phyloP scores from a whole-genome alignment of 495 filamentous ascomycete species.

The Sordaria brevicollis region DNA sequence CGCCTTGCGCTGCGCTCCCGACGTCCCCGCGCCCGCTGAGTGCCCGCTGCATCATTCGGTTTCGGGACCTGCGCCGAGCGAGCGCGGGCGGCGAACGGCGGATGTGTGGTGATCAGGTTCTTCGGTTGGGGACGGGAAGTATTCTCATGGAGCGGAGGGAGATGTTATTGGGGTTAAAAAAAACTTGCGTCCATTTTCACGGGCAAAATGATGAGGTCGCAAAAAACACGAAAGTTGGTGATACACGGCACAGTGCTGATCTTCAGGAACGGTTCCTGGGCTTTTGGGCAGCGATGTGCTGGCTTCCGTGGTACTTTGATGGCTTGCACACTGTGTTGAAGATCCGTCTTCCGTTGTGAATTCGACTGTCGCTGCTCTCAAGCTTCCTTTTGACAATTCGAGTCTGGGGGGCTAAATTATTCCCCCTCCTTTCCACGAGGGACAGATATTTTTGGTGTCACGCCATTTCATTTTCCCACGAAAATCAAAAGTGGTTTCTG shows the following conservation, averaged over 20 bases:
- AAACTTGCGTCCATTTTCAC: too few relatives aligned
- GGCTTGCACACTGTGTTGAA: not conserved
- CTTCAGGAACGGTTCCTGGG: not conserved
- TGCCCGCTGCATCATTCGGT: too few relatives aligned
- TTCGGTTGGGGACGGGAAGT: not conserved
- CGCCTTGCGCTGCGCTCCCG: not conserved
- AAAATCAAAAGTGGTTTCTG: not conserved
- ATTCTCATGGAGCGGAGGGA: too few relatives aligned
- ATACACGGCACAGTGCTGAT: not conserved
- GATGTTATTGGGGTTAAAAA: not conserved
- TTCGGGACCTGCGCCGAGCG: too few relatives aligned
- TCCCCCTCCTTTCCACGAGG: too few relatives aligned
- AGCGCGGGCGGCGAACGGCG: not conserved
- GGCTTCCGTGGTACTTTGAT: not conserved
- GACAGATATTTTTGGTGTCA: too few relatives aligned
- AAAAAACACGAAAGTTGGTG: not conserved
- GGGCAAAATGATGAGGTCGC: not conserved
- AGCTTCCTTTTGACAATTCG: not conserved
- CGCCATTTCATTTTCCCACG: too few relatives aligned
- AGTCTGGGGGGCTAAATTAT: not conserved
- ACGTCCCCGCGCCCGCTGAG: not conserved
- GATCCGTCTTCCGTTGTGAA: not conserved
- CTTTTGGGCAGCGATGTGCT: not conserved
- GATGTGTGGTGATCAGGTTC: not conserved
- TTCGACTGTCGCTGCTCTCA: not conserved